Evolutionary conservation across 768 basidiomycete genomes (phyloP).

Genomic region (Suillus spraguei): DNA sequence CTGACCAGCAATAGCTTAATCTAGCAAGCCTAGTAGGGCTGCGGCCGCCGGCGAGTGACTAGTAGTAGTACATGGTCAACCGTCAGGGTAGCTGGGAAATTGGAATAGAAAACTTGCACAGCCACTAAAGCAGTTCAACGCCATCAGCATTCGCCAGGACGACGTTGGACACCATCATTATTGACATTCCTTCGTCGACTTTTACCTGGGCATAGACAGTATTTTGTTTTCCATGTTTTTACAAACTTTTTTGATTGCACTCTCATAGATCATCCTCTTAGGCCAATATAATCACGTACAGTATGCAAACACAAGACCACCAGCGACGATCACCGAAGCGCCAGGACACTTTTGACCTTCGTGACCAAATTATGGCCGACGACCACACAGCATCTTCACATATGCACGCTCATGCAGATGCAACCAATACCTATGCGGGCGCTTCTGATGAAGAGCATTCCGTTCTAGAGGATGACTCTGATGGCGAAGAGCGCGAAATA

Average conservation of each 20-base stretch:
- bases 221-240: constrained; percentile 5
- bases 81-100: not conserved
- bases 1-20: no score
- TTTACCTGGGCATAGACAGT: not conserved
- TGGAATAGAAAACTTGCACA: not conserved
- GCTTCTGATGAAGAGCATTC: constrained; percentile 80
- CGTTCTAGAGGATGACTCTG: constrained; percentile 84
- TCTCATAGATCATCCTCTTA: not conserved
- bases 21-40: no score
- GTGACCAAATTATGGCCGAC: constrained; percentile 59
- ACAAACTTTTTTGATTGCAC: not conserved
- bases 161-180: not conserved
- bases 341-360: constrained; percentile 73
- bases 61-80: no score
- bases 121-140: constrained; percentile 4
- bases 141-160: constrained; percentile 1
- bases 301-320: constrained; percentile 34
- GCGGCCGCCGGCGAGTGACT: no score
- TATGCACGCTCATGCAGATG: constrained; percentile 50
- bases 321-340: constrained; percentile 31
- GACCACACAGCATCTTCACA: constrained; percentile 49
- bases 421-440: constrained; percentile 38
- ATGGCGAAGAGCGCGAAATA: constrained; percentile 65
- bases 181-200: not conserved
- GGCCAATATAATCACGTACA: constrained; percentile 3